Evolutionary conservation across 257 asterid genomes (phyloP).

Genomic region (Solanum gracilifrons): DNA sequence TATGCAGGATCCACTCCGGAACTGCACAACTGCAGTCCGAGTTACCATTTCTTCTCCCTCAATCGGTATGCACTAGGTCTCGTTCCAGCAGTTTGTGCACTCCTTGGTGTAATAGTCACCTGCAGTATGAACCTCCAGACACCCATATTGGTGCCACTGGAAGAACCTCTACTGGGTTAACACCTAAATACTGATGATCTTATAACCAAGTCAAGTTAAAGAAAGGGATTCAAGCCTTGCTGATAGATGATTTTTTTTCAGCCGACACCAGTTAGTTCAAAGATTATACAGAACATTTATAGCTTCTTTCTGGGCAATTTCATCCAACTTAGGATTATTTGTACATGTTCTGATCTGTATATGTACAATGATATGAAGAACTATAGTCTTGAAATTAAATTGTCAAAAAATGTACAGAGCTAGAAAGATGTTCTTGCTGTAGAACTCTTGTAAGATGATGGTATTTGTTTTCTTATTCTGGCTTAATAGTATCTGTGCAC

Average conservation of each 20-base stretch:
- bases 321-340: neutral
- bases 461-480: neutral
- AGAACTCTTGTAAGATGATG: neutral
- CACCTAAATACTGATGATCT: neutral
- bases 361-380: neutral
- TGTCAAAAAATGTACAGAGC: neutral
- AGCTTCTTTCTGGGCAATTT: neutral
- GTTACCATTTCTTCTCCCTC: constrained; percentile 20
- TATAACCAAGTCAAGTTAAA: neutral
- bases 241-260: neutral
- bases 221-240: neutral
- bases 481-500: neutral
- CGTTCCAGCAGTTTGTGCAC: constrained; percentile 66
- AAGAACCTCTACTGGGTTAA: constrained; percentile 50
- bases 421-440: neutral
- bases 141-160: constrained; percentile 17
- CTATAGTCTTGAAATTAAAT: neutral
- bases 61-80: constrained; percentile 69
- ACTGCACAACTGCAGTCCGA: constrained; percentile 10
- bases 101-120: constrained; percentile 50
- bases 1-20: constrained; percentile 42
- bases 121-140: constrained; percentile 54
- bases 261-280: neutral
- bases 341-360: neutral
- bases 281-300: neutral